Conservation (phyloP, 352 stramenopile species). For the Phytophthora rubi region DNA sequence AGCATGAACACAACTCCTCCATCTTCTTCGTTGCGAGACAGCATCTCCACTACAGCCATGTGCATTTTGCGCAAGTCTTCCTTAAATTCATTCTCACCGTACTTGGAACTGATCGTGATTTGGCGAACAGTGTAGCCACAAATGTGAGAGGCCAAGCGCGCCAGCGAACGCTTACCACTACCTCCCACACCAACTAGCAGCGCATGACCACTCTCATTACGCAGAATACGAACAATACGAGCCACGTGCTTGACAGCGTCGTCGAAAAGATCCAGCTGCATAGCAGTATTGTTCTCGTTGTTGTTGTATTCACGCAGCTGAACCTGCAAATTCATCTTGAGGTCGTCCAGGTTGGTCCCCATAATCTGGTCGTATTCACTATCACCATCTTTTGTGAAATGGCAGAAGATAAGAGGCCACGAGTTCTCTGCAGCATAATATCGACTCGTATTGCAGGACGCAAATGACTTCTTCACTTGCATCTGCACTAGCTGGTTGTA, state of each 20-base stretch:
- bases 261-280: constrained; percentile 97
- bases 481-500: constrained; percentile 95
- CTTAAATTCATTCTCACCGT: constrained; percentile 96
- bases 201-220: constrained; percentile 90
- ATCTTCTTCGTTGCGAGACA: constrained; percentile 83
- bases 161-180: constrained; percentile 94
- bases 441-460: constrained; percentile 88
- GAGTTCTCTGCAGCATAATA: constrained; percentile 96
- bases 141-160: constrained; percentile 93
- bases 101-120: constrained; percentile 96
- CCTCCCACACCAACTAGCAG: constrained; percentile 95
- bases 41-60: constrained; percentile 93
- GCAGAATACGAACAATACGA: constrained; percentile 94
- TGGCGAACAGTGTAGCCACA: constrained; percentile 92
- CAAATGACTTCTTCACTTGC: constrained; percentile 95
- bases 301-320: constrained; percentile 95
- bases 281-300: constrained; percentile 95
- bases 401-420: constrained; percentile 96
- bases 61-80: constrained; percentile 96
- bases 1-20: constrained; percentile 94
- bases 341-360: constrained; percentile 87
- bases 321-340: constrained; percentile 90
- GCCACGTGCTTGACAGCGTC: constrained; percentile 97
- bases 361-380: constrained; percentile 94
- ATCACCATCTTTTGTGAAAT: constrained; percentile 95